Conservation (phyloP, 2,329 filamentous ascomycete species). For the Exophiala sp. region DNA sequence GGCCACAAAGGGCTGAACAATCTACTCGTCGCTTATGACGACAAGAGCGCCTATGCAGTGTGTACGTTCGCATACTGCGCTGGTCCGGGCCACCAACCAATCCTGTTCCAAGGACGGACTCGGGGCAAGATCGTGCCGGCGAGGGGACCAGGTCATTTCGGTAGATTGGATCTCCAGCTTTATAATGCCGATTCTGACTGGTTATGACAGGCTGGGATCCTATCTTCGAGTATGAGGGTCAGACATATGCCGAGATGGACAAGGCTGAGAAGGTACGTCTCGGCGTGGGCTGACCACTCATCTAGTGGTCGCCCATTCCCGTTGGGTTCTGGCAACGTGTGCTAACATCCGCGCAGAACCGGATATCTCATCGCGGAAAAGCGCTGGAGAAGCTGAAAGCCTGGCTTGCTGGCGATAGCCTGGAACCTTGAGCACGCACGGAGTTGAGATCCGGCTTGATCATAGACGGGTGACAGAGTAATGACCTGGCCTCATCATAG, state of each 20-base stretch:
- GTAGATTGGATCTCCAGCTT: conserved; percentile 48
- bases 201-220: conserved; percentile 77
- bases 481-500: not conserved
- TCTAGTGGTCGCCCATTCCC: not conserved
- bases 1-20: conserved; percentile 86
- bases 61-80: conserved; percentile 92
- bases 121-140: conserved; percentile 81
- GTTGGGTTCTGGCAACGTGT: not conserved
- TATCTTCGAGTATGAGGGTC: conserved; percentile 87
- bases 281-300: not conserved
- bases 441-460: not conserved
- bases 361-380: conserved; percentile 83
- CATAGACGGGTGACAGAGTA: not conserved
- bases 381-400: conserved; percentile 81
- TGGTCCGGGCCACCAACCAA: conserved; percentile 76
- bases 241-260: conserved; percentile 96
- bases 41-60: conserved; percentile 89
- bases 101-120: conserved; percentile 89
- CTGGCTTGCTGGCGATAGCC: conserved; percentile 62
- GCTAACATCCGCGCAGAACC: conserved; percentile 54
- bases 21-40: conserved; percentile 78
- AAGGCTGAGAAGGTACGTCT: conserved; percentile 77
- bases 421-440: conserved; percentile 14
- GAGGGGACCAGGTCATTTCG: conserved; percentile 76
- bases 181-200: not conserved